These are phyloP conservation scores for Gossypium stocksii DNA, from an alignment of 345 rosid species.

Conservation along the genomic window DNA sequence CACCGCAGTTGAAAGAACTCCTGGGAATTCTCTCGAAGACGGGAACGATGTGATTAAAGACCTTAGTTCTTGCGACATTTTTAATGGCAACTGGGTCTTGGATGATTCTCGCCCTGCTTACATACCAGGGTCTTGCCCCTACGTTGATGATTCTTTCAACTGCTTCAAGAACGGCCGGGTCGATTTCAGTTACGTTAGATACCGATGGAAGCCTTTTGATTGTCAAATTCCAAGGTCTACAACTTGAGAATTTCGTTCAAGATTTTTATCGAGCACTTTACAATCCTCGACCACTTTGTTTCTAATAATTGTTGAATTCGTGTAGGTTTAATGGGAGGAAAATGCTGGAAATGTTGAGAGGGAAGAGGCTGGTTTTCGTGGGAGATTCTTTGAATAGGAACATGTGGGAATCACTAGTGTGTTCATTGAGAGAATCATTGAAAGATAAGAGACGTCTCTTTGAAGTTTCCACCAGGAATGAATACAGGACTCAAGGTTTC, in stretches of 20 bases:
- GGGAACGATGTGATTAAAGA: conserved; percentile 19
- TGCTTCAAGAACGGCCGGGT: conserved; percentile 60
- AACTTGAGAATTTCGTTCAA: background rate
- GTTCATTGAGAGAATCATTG: conserved; percentile 53
- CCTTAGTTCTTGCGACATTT: conserved; percentile 56
- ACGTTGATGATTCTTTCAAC: conserved; percentile 47
- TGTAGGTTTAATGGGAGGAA: conserved; percentile 53
- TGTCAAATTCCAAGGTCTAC: conserved; percentile 56
- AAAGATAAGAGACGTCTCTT: conserved; percentile 43
- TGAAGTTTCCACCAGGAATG: conserved; percentile 38
- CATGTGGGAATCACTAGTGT: conserved; percentile 75
- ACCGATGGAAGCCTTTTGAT: conserved; percentile 49
- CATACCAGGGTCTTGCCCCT: conserved; percentile 56
- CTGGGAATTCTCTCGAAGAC: conserved; percentile 16
- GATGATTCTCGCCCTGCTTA: conserved; percentile 50
- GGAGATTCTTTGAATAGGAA: conserved; percentile 69
- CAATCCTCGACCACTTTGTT: background rate
- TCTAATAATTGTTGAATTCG: background rate
- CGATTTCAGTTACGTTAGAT: conserved; percentile 39
- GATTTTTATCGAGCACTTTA: background rate
- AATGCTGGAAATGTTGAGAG: conserved; percentile 53
- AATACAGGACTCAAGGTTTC: conserved; percentile 40
- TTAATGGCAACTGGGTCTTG: conserved; percentile 54
- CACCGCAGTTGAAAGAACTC: conserved; percentile 27
- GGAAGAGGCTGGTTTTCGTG: conserved; percentile 59